Evolutionary conservation across 2,329 filamentous ascomycete genomes (phyloP), one percentile per base, ranked within the genome.

Genomic region (Ceratocystis destructans): DNA sequence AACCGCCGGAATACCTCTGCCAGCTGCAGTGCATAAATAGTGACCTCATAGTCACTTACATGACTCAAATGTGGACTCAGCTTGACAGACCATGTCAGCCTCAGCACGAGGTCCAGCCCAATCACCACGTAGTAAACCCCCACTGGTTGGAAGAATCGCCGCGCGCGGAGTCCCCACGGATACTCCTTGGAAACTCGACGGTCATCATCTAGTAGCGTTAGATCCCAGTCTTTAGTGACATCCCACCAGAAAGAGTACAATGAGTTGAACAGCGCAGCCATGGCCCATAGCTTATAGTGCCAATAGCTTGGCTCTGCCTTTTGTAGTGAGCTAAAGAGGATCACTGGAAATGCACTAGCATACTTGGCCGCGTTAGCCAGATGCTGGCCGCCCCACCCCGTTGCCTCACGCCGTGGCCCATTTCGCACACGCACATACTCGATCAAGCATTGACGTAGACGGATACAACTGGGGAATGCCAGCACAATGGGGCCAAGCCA

Each of bases 211-310:
- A 97, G 89, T 15, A 97, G 80, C 0, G 88, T 89, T 69, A 99
- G 80, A 73, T 97, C 94, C 94, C 94, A 99, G 79, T 99, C 94
- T 77, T 92, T 94, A 66, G 90, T 82, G 37, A 97, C 86, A 72
- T 99, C 94, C 94, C 94, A 99, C 80, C 94, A 99, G 78, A 97
- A 97, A n/a, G 88, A 91, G 77, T 96, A 99, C 57, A 88, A 79
- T 15, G 90, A 95, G 75, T 99, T 96, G 71, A 94, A 73, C 44
- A 90, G 78, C 37, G 90, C 88, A 55, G 87, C 87, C 45, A 82
- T 76, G 37, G 95, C 78, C 86, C 90, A 94, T 61, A 78, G 77
- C 50, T 78, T 78, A 74, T 83, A 82, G 69, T 76, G 75, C 4
- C 77, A 75, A 3, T 75, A 71, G 8, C 71, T 74, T 25, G 73